Evolutionary conservation across 2,329 filamentous ascomycete species (phyloP).

Genomic region (Penicillium crustosum): DNA sequence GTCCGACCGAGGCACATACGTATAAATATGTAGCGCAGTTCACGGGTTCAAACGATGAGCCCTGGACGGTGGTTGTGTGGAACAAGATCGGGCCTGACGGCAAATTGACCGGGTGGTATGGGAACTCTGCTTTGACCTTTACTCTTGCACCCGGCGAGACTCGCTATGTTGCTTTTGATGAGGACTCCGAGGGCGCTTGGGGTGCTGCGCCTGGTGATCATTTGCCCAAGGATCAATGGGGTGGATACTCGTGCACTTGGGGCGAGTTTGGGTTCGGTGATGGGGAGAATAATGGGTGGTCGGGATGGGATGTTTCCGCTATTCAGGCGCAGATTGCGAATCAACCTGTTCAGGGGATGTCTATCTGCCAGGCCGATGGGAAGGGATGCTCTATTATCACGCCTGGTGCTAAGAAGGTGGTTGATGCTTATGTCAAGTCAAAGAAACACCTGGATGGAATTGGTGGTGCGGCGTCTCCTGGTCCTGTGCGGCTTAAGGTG

Average conservation of each 20-base stretch:
- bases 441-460: slow-evolving; percentile 34
- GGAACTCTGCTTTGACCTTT: slow-evolving; percentile 34
- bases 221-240: slow-evolving; percentile 32
- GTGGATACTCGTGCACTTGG: slow-evolving; percentile 41
- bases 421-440: slow-evolving; percentile 30
- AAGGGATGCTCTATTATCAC: slow-evolving; percentile 33
- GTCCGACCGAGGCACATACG: slow-evolving; percentile 26
- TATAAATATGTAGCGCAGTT: slow-evolving; percentile 43
- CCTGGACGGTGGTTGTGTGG: slow-evolving; percentile 41
- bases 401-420: slow-evolving; percentile 21
- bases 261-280: slow-evolving; percentile 42
- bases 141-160: slow-evolving; percentile 33
- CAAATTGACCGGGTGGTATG: slow-evolving; percentile 40
- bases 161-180: slow-evolving; percentile 40
- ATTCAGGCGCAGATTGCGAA: slow-evolving; percentile 37
- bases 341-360: slow-evolving; percentile 36
- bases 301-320: slow-evolving; percentile 44
- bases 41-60: slow-evolving; percentile 30
- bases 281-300: slow-evolving; percentile 35
- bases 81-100: slow-evolving; percentile 41
- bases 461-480: slow-evolving; percentile 33
- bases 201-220: slow-evolving; percentile 31
- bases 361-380: slow-evolving; percentile 31
- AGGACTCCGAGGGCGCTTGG: slow-evolving; percentile 40
- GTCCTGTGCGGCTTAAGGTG: slow-evolving; percentile 32